Conservation (phyloP, 2,329 filamentous ascomycete species). For the Colletotrichum lentis region DNA sequence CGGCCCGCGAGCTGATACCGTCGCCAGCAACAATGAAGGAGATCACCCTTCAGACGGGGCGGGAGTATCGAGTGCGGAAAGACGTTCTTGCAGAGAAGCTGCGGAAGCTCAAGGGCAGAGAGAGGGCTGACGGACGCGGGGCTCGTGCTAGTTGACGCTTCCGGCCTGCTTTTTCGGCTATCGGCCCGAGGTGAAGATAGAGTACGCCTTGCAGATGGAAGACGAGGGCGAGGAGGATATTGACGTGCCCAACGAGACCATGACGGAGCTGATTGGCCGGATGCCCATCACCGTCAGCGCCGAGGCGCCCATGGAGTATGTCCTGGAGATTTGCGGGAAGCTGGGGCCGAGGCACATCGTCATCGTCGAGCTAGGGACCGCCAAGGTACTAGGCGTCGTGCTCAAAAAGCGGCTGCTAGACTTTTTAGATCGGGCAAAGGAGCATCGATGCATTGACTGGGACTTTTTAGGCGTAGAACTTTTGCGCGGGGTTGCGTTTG, state of each 20-base stretch:
- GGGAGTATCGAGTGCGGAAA: constrained; percentile 50
- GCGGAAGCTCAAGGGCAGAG: constrained; percentile 55
- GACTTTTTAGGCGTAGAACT: too few species aligned
- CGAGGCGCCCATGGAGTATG: constrained; percentile 65
- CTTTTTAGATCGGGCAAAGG: constrained; percentile 24
- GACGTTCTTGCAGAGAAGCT: constrained; percentile 55
- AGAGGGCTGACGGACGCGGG: constrained; percentile 66
- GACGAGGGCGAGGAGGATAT: constrained; percentile 41
- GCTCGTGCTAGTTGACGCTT: constrained; percentile 61
- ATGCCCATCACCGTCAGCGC: constrained; percentile 60
- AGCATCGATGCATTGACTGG: neutral
- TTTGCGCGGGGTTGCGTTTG: neutral
- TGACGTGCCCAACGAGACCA: constrained; percentile 45
- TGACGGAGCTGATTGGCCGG: constrained; percentile 61
- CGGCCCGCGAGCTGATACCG: constrained; percentile 59
- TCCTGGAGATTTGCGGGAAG: constrained; percentile 67
- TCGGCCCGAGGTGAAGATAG: constrained; percentile 61
- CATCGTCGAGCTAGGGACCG: constrained; percentile 60
- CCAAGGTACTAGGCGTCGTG: constrained; percentile 60
- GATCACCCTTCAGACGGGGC: constrained; percentile 60
- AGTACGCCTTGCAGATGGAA: constrained; percentile 55
- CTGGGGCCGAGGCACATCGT: constrained; percentile 63
- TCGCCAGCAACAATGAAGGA: constrained; percentile 63
- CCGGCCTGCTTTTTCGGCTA: constrained; percentile 61
- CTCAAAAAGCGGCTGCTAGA: constrained; percentile 63